phyloP scores from a whole-genome alignment of 352 stramenopile genomes.

The Phytophthora brassicae region DNA sequence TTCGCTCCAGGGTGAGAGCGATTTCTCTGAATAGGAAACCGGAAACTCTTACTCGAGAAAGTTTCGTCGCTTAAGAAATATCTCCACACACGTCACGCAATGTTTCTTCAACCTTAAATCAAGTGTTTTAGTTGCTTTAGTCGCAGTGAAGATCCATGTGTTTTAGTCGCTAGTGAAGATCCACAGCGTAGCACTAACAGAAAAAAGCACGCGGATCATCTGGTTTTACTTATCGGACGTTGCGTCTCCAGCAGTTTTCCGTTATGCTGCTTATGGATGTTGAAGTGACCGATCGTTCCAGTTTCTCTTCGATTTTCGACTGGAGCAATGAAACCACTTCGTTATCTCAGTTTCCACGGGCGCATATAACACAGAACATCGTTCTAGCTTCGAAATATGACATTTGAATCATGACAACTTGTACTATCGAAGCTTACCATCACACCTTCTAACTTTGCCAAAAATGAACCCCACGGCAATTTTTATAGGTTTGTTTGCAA shows the following conservation, averaged over 20 bases:
- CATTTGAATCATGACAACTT: too few relatives aligned
- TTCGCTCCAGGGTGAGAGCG: background rate
- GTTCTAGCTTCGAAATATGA: background rate
- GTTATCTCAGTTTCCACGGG: conserved; percentile 25
- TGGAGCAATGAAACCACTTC: conserved; percentile 12
- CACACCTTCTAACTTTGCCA: too few relatives aligned
- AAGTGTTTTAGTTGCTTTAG: conserved; percentile 8
- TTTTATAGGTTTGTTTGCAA: conserved; percentile 12
- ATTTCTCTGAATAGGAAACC: background rate
- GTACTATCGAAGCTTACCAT: too few relatives aligned
- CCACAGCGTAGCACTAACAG: too few relatives aligned
- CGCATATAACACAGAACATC: conserved; percentile 18
- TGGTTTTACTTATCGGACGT: too few relatives aligned
- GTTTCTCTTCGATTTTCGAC: conserved; percentile 25
- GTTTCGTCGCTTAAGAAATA: background rate
- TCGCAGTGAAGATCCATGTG: too few relatives aligned
- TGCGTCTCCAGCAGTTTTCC: too few relatives aligned
- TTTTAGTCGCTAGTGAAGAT: too few relatives aligned
- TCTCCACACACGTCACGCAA: background rate
- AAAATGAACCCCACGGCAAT: too few relatives aligned
- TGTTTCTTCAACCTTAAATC: background rate
- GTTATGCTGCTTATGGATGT: conserved; percentile 2
- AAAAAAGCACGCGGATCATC: too few relatives aligned
- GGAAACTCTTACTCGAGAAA: background rate
- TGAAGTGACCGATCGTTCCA: background rate